These are phyloP conservation scores for Aspergillus sp. DNA, from an alignment of 2,329 filamentous ascomycete species.

Conservation along the genomic window DNA sequence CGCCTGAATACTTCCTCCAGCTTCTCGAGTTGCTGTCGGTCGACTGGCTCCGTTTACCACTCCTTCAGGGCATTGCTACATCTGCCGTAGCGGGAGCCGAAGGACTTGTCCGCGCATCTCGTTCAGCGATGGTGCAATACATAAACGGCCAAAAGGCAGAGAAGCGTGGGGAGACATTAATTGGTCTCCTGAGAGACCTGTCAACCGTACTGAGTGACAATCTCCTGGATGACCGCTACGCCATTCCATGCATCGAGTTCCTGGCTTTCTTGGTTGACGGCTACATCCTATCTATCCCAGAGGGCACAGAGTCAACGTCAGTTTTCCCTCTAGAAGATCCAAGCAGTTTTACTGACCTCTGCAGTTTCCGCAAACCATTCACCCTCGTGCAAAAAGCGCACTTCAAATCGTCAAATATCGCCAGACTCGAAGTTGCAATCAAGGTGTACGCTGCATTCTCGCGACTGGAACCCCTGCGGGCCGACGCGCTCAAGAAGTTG, in stretches of 20 bases:
- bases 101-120: conserved; percentile 33
- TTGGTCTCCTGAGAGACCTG: conserved; percentile 44
- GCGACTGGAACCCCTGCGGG: conserved; percentile 39
- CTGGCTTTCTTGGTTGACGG: conserved; percentile 67
- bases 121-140: conserved; percentile 32
- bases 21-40: conserved; percentile 28
- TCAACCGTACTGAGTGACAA: conserved; percentile 45
- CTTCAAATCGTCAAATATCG: conserved; percentile 72
- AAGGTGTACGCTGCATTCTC: conserved; percentile 68
- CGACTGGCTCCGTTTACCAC: conserved; percentile 27
- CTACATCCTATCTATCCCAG: conserved; percentile 28
- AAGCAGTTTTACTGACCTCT: conserved; percentile 4
- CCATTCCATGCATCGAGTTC: conserved; percentile 68
- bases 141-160: conserved; percentile 15
- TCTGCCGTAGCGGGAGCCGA: conserved; percentile 38
- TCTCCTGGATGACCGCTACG: conserved; percentile 56
- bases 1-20: conserved; percentile 34
- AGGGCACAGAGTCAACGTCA: conserved; percentile 36
- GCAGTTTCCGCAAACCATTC: conserved; percentile 53
- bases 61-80: conserved; percentile 36
- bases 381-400: conserved; percentile 65
- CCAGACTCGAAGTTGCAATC: conserved; percentile 70
- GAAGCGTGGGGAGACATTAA: conserved; percentile 31
- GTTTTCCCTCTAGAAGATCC: conserved; percentile 2
- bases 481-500: conserved; percentile 58